Evolutionary conservation across 805 yeast genomes (phyloP), one percentile per base, ranked within the genome.

Genomic region (Teunomyces panamensis): DNA sequence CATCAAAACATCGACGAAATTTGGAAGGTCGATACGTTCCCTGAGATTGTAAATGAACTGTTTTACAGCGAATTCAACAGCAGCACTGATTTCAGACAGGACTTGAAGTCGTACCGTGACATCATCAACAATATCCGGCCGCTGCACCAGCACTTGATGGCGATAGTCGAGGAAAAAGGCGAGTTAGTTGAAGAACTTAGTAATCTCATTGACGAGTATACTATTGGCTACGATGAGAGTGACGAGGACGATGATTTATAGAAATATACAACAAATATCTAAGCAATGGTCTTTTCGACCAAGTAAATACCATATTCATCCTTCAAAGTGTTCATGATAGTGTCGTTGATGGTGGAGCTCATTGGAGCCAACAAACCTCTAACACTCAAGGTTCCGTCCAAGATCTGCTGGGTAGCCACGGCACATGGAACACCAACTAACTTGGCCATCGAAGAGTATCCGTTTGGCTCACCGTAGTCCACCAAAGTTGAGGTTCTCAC

Each of bases 381-480:
- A 52, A 76, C 80, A 60, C 83, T 78, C 57, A 79, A 76, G 49
- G 84, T 81, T 56, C 97, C 97, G 57, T 87, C 82, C 60, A 94
- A 79, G 53, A 94, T 87, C 71, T 87, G 85, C 73, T 83, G 82
- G 50, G 87, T 78, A 28, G 98, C 99, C 67, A 94, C 96, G 47
- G 97, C 97, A 74, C 96, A 92, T 57, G 99, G 99, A 54, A 90
- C 92, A 77, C 99, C 99, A 47, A 94, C 99, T 55, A 89, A 81
- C 68, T 92, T 91, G 57, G 99, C 99, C 99, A 94, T 94, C 30
- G 98, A 91, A 35, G 96, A 86, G 84, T 92, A 94, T 51, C 91
- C 89, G 52, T 80, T 74, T 60, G 86, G 86, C 57, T 80, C 84
- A 75, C 99, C 99, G 71, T 88, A 89, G 71, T 90, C 96, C 32